These are phyloP conservation scores for Neoscytalidium dimidiatum DNA, from an alignment of 2,329 filamentous ascomycete species.

Conservation along the genomic window DNA sequence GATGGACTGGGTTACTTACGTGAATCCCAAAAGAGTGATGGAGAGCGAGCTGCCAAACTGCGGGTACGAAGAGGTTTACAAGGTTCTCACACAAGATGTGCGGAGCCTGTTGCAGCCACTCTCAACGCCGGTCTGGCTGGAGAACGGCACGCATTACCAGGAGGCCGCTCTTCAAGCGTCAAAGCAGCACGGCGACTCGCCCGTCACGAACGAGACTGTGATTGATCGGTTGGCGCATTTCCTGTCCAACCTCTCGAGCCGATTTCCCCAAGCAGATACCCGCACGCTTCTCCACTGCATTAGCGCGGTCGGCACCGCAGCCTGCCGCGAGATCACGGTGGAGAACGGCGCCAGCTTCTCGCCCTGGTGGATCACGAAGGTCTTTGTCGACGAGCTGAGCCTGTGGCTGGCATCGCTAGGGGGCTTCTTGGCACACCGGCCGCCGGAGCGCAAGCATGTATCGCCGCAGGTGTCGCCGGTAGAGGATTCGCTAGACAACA, in stretches of 20 bases:
- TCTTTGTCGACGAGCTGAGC: conserved; percentile 94
- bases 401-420: conserved; percentile 87
- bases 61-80: conserved; percentile 58
- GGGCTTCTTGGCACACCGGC: conserved; percentile 70
- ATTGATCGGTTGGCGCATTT: conserved; percentile 79
- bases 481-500: conserved; percentile 32
- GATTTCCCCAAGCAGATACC: conserved; percentile 73
- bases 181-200: conserved; percentile 18
- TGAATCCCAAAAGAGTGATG: conserved; percentile 59
- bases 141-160: conserved; percentile 53
- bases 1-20: conserved; percentile 75
- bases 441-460: conserved; percentile 29
- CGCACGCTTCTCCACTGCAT: conserved; percentile 76
- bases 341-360: conserved; percentile 77
- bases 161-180: conserved; percentile 23
- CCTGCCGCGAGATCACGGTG: conserved; percentile 80
- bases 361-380: conserved; percentile 95
- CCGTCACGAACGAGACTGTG: conserved; percentile 51
- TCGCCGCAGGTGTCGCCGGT: conserved; percentile 32
- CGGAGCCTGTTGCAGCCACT: conserved; percentile 70
- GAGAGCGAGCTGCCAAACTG: conserved; percentile 58
- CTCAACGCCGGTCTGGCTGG: conserved; percentile 65
- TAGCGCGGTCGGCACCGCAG: conserved; percentile 72
- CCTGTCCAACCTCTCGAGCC: conserved; percentile 65
- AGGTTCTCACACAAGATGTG: conserved; percentile 61